Conservation (phyloP, 352 stramenopile species). For the Globisporangium abappressorium region DNA sequence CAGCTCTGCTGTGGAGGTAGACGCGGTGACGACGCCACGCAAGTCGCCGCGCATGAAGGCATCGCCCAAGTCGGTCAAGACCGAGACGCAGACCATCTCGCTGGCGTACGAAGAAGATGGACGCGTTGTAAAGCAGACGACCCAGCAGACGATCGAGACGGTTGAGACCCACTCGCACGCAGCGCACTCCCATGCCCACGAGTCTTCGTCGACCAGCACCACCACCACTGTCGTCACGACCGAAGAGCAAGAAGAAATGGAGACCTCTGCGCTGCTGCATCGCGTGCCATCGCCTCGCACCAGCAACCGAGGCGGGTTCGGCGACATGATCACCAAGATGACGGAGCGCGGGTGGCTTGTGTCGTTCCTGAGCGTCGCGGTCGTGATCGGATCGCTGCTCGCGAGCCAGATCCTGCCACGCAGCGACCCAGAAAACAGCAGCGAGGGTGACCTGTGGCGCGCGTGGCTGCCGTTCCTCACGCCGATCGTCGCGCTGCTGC, state of each 20-base stretch:
- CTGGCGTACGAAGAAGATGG: conserved; percentile 51
- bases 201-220: conserved; percentile 5
- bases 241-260: conserved; percentile 17
- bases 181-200: not conserved
- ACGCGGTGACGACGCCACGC: conserved; percentile 3
- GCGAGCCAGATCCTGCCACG: conserved; percentile 54
- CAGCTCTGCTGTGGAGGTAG: conserved; percentile 1
- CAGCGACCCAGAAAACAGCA: conserved; percentile 16
- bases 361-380: conserved; percentile 63
- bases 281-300: not conserved
- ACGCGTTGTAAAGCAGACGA: conserved; percentile 13
- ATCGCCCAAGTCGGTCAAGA: conserved; percentile 15
- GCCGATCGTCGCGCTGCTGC: conserved; percentile 56
- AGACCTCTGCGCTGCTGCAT: conserved; percentile 26
- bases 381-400: conserved; percentile 64
- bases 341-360: conserved; percentile 57
- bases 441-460: conserved; percentile 41
- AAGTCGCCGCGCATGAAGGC: conserved; percentile 20
- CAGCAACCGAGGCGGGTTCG: conserved; percentile 20
- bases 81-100: conserved; percentile 31
- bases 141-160: conserved; percentile 14
- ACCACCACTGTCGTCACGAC: conserved; percentile 5
- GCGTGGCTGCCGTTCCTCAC: conserved; percentile 67
- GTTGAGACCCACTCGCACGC: conserved; percentile 4
- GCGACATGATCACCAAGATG: conserved; percentile 44